A percentile compares a stretch with the other conserved stretches of the same genome.
Evolutionary conservation across 1,284 basidiomycete species (phyloP).

Genomic region (Moniliella sp.): DNA sequence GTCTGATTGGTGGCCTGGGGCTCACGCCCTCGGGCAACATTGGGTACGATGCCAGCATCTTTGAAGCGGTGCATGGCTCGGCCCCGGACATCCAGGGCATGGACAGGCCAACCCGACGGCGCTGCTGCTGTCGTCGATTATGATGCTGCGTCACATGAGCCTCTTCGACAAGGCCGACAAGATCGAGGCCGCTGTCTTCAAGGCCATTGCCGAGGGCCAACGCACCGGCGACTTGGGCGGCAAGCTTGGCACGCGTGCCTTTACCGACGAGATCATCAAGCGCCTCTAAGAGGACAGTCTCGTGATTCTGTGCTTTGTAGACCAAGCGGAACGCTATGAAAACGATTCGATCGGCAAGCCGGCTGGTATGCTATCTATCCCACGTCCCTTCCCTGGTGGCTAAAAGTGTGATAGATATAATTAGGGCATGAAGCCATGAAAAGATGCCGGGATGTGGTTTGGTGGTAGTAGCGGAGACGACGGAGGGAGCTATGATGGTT

Average conservation of each 20-base stretch:
- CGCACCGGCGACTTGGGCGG: slow-evolving; percentile 25
- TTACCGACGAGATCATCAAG: slow-evolving; percentile 18
- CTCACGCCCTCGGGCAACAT: slow-evolving; percentile 98
- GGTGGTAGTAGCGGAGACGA: too few relatives aligned
- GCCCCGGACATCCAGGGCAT: slow-evolving; percentile 42
- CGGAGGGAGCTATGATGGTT: too few relatives aligned
- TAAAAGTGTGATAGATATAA: too few relatives aligned
- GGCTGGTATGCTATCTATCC: too few relatives aligned
- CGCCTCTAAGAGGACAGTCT: slow-evolving; percentile 1
- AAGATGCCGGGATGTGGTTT: too few relatives aligned
- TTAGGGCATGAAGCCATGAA: too few relatives aligned
- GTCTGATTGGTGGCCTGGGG: slow-evolving; percentile 89
- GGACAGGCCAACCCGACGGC: slow-evolving; percentile 91
- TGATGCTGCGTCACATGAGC: slow-evolving; percentile 83
- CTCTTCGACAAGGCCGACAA: slow-evolving; percentile 60
- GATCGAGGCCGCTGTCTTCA: slow-evolving; percentile 61
- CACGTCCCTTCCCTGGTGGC: too few relatives aligned
- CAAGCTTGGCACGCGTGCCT: slow-evolving; percentile 26
- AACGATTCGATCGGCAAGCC: too few relatives aligned
- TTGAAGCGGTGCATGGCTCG: slow-evolving; percentile 85
- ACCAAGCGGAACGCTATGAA: too few relatives aligned
- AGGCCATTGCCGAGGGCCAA: slow-evolving; percentile 21
- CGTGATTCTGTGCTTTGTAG: too few relatives aligned
- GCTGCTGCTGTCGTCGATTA: slow-evolving; percentile 71
- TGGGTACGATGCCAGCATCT: slow-evolving; percentile 91